These are phyloP conservation scores for Suillus subluteus DNA, from an alignment of 768 basidiomycete species.

Conservation along the genomic window DNA sequence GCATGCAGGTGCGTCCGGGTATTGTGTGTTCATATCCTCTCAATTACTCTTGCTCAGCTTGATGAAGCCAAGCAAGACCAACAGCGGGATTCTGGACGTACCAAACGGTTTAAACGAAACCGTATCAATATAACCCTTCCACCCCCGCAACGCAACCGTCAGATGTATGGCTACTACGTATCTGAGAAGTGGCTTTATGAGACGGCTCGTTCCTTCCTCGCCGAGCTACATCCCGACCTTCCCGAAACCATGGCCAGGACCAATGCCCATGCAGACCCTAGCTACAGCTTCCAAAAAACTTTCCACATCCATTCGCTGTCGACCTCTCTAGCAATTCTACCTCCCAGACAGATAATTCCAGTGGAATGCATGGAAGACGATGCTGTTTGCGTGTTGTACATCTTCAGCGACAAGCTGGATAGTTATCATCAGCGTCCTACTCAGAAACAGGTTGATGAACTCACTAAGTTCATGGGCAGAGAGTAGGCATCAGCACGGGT, in stretches of 20 bases:
- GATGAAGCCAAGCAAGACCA: neutral
- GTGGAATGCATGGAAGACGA: neutral
- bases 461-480: too few species aligned
- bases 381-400: neutral
- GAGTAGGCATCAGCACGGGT: conserved; percentile 4
- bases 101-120: neutral
- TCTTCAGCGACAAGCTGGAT: neutral
- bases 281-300: neutral
- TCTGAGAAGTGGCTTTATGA: neutral
- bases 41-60: neutral
- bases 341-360: neutral
- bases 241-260: neutral
- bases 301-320: neutral
- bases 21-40: neutral
- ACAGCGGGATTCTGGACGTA: neutral
- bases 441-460: too few species aligned
- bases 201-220: neutral
- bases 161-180: neutral
- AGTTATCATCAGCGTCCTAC: neutral
- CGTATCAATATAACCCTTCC: neutral
- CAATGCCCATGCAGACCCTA: neutral
- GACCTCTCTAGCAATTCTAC: neutral
- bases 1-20: neutral
- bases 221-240: neutral
- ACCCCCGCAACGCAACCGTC: neutral